Evolutionary conservation across 108 stramenopile genomes (phyloP).

Genomic region (Nitzschia putrida): DNA sequence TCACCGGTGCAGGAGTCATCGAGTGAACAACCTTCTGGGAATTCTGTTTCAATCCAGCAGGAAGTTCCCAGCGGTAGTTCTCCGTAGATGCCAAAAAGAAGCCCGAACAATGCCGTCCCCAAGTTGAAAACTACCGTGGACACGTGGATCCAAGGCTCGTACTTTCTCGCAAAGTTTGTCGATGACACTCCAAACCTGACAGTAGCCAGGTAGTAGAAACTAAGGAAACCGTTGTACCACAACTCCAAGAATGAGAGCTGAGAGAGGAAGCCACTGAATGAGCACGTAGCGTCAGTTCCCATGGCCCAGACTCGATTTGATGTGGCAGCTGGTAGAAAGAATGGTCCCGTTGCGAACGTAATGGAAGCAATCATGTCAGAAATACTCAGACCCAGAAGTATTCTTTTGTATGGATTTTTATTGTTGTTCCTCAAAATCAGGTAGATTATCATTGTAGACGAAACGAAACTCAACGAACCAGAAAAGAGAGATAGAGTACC

Average conservation of each 20-base stretch:
- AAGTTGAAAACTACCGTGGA: not conserved
- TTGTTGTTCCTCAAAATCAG: not conserved
- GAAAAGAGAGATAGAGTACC: no score
- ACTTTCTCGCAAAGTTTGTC: slow-evolving; percentile 9
- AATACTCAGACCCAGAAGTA: slow-evolving; percentile 17
- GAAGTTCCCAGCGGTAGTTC: slow-evolving; percentile 2
- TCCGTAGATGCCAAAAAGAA: not conserved
- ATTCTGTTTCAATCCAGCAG: slow-evolving; percentile 16
- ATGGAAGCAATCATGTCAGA: slow-evolving; percentile 12
- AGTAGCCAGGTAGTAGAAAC: slow-evolving; percentile 23
- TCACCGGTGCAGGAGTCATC: not conserved
- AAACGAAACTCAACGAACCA: no score
- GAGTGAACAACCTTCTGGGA: not conserved
- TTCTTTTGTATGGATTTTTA: slow-evolving; percentile 14
- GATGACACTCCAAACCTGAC: slow-evolving; percentile 4
- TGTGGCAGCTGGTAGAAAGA: slow-evolving; percentile 8
- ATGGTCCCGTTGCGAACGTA: not conserved
- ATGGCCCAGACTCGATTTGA: slow-evolving; percentile 15
- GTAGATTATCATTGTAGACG: slow-evolving; percentile 7
- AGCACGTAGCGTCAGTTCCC: slow-evolving; percentile 32
- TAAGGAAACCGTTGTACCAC: slow-evolving; percentile 27
- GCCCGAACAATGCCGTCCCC: slow-evolving; percentile 7
- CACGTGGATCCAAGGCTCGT: slow-evolving; percentile 27
- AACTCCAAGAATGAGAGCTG: slow-evolving; percentile 9
- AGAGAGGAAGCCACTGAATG: slow-evolving; percentile 19